These are phyloP conservation scores for Trichoderma virens DNA, from an alignment of 495 filamentous ascomycete genomes.

Conservation along the genomic window DNA sequence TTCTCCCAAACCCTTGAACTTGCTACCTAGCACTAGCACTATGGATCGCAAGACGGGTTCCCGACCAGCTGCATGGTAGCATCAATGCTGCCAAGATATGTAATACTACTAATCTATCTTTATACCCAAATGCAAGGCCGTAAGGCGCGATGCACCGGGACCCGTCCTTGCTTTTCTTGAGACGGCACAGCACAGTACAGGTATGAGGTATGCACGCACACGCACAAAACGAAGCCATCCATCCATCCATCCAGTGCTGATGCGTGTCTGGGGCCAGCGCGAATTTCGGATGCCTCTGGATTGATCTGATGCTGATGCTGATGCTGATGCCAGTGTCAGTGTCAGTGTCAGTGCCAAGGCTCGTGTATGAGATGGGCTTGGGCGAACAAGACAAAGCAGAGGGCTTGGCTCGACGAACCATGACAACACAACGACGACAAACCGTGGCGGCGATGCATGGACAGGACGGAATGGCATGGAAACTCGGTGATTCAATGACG, in stretches of 20 bases:
- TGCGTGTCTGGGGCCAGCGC: background rate
- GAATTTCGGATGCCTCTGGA: too few species aligned
- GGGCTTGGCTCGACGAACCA: too few species aligned
- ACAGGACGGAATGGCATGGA: background rate
- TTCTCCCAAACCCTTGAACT: background rate
- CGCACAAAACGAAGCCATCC: background rate
- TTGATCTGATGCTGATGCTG: too few species aligned
- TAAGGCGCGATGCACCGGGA: background rate
- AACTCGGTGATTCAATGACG: background rate
- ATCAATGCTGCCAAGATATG: background rate
- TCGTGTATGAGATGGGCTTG: too few species aligned
- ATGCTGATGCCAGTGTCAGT: too few species aligned
- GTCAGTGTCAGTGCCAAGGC: too few species aligned
- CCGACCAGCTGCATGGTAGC: background rate
- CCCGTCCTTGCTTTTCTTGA: too few species aligned
- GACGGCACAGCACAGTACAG: too few species aligned
- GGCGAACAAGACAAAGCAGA: too few species aligned
- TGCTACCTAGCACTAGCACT: background rate
- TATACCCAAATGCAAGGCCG: constrained; percentile 2
- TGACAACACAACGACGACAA: background rate
- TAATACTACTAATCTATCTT: background rate
- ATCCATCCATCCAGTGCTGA: background rate
- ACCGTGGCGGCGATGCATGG: background rate
- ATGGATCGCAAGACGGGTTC: background rate
- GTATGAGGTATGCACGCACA: background rate